These are phyloP conservation scores for Pichia sp. DNA, from an alignment of 1,139 yeast species.

Conservation along the genomic window DNA sequence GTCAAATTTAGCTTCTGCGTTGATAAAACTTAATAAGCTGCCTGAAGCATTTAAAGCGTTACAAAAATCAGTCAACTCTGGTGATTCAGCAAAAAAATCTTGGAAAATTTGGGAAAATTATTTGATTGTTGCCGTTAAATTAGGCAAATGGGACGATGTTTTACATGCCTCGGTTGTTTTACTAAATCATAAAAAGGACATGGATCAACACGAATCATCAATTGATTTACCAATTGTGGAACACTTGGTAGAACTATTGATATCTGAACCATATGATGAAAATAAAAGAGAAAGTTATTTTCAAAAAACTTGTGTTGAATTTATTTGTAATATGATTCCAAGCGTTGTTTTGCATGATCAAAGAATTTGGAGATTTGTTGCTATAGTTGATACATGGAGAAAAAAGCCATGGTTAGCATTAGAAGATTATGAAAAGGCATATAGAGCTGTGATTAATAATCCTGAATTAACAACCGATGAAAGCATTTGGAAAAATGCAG, in stretches of 20 bases:
- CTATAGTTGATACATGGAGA: conserved; percentile 85
- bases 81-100: conserved; percentile 59
- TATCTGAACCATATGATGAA: conserved; percentile 43
- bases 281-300: conserved; percentile 42
- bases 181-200: conserved; percentile 46
- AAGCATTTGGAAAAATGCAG: conserved; percentile 68
- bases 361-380: conserved; percentile 76
- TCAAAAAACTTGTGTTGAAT: conserved; percentile 63
- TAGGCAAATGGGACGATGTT: conserved; percentile 84
- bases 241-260: conserved; percentile 60
- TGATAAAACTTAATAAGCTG: conserved; percentile 56
- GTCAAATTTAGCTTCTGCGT: conserved; percentile 89
- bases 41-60: conserved; percentile 80
- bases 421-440: conserved; percentile 83
- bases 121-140: conserved; percentile 70
- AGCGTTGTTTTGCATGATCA: conserved; percentile 62
- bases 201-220: conserved; percentile 49
- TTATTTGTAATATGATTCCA: conserved; percentile 63
- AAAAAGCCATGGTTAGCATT: conserved; percentile 81
- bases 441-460: conserved; percentile 59
- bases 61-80: conserved; percentile 64
- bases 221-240: conserved; percentile 76
- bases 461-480: conserved; percentile 64
- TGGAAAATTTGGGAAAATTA: conserved; percentile 94
- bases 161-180: conserved; percentile 63